phyloP scores from a whole-genome alignment of 495 filamentous ascomycete species.

The Penicillium paradoxum region DNA sequence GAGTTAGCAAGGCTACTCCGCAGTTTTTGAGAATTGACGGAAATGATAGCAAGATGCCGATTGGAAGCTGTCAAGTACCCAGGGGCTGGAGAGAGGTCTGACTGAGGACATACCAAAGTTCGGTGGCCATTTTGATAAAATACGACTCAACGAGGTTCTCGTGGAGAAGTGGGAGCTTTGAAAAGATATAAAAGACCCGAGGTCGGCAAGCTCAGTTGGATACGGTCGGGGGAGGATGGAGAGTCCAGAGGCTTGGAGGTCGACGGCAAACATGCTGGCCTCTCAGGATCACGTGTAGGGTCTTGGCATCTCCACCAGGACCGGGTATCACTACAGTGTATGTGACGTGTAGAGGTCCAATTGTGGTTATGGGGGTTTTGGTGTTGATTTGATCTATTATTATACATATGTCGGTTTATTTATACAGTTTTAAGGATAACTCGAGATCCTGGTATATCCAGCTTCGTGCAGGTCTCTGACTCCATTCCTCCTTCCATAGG shows the following conservation, averaged over 20 bases:
- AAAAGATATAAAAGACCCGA: slow-evolving; percentile 18
- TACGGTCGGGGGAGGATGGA: slow-evolving; percentile 28
- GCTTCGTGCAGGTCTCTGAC: slow-evolving; percentile 29
- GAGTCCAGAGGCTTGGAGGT: slow-evolving; percentile 34
- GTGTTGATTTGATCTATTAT: slow-evolving; percentile 5
- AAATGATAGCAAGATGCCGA: slow-evolving; percentile 22
- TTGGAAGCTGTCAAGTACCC: slow-evolving; percentile 21
- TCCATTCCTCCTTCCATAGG: slow-evolving; percentile 13
- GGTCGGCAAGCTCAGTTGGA: slow-evolving; percentile 21
- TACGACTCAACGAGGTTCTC: slow-evolving; percentile 10
- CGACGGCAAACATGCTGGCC: slow-evolving; percentile 41
- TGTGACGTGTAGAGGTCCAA: not conserved
- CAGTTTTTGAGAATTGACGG: slow-evolving; percentile 6
- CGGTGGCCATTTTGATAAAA: slow-evolving; percentile 53
- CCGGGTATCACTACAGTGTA: not conserved
- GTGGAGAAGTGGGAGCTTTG: slow-evolving; percentile 13
- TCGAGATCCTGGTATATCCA: slow-evolving; percentile 39
- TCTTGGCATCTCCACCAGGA: slow-evolving; percentile 29
- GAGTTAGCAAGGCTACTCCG: slow-evolving; percentile 38
- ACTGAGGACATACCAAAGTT: slow-evolving; percentile 58
- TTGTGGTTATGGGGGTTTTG: not conserved
- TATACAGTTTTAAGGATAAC: slow-evolving; percentile 21
- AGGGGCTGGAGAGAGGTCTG: slow-evolving; percentile 30
- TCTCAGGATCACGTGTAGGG: slow-evolving; percentile 25
- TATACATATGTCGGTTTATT: not conserved